Evolutionary conservation across 2,329 filamentous ascomycete species (phyloP).

Genomic region (Akanthomyces uredinophilus): DNA sequence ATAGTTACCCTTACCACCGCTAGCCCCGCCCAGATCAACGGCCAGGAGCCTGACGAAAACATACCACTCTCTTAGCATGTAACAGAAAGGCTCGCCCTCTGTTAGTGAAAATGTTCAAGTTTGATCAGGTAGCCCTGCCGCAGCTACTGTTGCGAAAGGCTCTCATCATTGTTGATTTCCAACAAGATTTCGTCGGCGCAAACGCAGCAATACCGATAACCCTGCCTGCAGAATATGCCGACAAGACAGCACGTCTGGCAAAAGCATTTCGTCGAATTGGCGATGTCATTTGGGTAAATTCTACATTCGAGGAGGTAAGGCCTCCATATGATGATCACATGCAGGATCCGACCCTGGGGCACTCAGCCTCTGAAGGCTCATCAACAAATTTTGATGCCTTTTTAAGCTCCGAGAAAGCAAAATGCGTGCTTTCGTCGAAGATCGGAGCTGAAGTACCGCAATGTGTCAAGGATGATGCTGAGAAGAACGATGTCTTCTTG

Average conservation of each 20-base stretch:
- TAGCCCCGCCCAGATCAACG: background rate
- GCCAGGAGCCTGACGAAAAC: background rate
- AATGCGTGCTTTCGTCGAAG: slow-evolving; percentile 5
- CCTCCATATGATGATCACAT: background rate
- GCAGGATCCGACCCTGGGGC: background rate
- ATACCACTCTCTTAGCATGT: background rate
- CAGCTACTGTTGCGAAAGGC: slow-evolving; percentile 59
- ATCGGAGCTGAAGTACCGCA: slow-evolving; percentile 41
- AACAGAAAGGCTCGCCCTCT: background rate
- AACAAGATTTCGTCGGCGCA: slow-evolving; percentile 77
- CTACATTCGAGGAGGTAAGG: slow-evolving; percentile 54
- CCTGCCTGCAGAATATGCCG: slow-evolving; percentile 59
- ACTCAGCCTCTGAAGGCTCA: background rate
- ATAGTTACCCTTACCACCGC: background rate
- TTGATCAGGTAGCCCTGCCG: slow-evolving; percentile 52
- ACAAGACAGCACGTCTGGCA: slow-evolving; percentile 61
- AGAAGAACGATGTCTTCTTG: slow-evolving; percentile 45
- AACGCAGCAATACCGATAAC: slow-evolving; percentile 63
- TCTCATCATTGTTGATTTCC: slow-evolving; percentile 77
- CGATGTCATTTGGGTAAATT: slow-evolving; percentile 79
- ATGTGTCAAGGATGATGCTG: slow-evolving; percentile 30
- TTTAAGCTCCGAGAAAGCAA: slow-evolving; percentile 28
- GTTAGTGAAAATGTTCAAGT: slow-evolving; percentile 43
- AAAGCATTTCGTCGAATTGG: slow-evolving; percentile 66
- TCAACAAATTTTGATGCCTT: slow-evolving; percentile 39